Percentiles rank a stretch among this genome's conserved stretches.
phyloP scores from a whole-genome alignment of 306 rosid genomes.

The Delonix regia region DNA sequence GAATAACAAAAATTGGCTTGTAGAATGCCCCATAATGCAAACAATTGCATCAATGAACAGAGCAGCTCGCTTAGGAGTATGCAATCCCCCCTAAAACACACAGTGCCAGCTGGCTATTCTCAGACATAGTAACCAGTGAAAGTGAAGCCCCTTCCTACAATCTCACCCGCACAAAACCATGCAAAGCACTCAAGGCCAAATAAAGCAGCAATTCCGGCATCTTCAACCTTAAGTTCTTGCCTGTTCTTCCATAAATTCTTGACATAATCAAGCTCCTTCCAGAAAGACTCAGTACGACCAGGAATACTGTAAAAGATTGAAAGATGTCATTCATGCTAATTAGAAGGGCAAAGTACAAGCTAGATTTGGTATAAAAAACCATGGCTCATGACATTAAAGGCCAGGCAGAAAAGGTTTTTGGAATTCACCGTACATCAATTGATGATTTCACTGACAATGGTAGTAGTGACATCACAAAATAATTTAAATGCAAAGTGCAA shows the following conservation, averaged over 20 bases:
- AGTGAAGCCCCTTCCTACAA: conserved; percentile 90
- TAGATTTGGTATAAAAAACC: background rate
- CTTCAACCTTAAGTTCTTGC: conserved; percentile 84
- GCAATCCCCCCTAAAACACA: conserved; percentile 43
- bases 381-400: background rate
- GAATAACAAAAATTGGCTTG: conserved; percentile 51
- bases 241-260: conserved; percentile 85
- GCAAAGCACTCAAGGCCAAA: conserved; percentile 90
- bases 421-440: background rate
- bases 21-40: conserved; percentile 45
- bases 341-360: background rate
- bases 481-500: background rate
- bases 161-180: conserved; percentile 83
- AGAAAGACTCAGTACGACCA: conserved; percentile 64
- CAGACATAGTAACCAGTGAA: conserved; percentile 81
- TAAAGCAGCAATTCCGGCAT: conserved; percentile 85
- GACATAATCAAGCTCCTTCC: conserved; percentile 81
- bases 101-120: conserved; percentile 38
- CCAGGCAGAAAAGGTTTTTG: background rate
- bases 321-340: conserved; percentile 8
- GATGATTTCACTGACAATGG: background rate
- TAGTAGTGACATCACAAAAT: background rate
- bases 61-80: conserved; percentile 38
- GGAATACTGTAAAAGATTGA: conserved; percentile 66
- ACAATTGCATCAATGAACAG: conserved; percentile 46